phyloP scores from a whole-genome alignment of 108 stramenopile genomes.

The Skeletonema marinoi region DNA sequence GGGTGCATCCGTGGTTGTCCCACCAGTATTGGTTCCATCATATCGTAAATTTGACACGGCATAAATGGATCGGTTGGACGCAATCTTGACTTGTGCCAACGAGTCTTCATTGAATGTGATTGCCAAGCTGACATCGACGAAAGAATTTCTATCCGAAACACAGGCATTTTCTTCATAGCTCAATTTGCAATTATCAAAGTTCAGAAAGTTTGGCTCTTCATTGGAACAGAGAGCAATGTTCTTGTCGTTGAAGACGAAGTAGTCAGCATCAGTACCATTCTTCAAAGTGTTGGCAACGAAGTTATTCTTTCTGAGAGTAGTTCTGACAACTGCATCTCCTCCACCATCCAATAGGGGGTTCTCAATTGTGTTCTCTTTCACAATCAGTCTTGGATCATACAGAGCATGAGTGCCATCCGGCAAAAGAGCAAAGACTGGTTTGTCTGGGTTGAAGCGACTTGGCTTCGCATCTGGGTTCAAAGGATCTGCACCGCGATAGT shows the following conservation, averaged over 20 bases:
- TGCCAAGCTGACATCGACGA: slow-evolving; percentile 29
- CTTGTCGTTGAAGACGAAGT: slow-evolving; percentile 31
- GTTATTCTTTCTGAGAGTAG: slow-evolving; percentile 19
- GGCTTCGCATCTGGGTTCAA: slow-evolving; percentile 33
- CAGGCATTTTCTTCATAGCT: slow-evolving; percentile 37
- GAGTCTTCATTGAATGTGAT: slow-evolving; percentile 37
- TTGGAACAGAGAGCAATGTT: slow-evolving; percentile 48
- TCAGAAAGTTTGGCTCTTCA: slow-evolving; percentile 41
- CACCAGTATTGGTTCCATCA: slow-evolving; percentile 33
- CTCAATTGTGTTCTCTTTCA: slow-evolving; percentile 44
- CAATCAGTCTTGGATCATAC: slow-evolving; percentile 41
- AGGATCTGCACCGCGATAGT: slow-evolving; percentile 41
- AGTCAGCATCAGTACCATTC: slow-evolving; percentile 1
- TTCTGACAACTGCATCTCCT: slow-evolving; percentile 29
- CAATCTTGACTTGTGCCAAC: slow-evolving; percentile 20
- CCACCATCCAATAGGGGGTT: slow-evolving; percentile 49
- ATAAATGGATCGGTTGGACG: slow-evolving; percentile 24
- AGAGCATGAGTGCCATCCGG: slow-evolving; percentile 37
- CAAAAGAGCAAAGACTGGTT: slow-evolving; percentile 38
- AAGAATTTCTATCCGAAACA: neutral
- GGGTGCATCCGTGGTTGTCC: slow-evolving; percentile 1
- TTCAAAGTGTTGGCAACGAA: slow-evolving; percentile 12
- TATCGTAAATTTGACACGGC: slow-evolving; percentile 35
- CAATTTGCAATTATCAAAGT: slow-evolving; percentile 34
- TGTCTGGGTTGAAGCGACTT: slow-evolving; percentile 37